These are phyloP conservation scores for barley (Hordeum vulgare) DNA, from an alignment of 176 grass and related monocot species.

Conservation along the genomic window MorexV3_pseudomolecules_assembly NC_058520.1:48834846-48835345, in stretches of 20 bases:
- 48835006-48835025: conserved; percentile 75
- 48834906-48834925: conserved; percentile 86
- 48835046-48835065: neutral
- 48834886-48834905: conserved; percentile 79
- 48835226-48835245: conserved; percentile 98
- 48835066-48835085: conserved; percentile 5
- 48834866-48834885: conserved; percentile 49
- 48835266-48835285: conserved; percentile 90
- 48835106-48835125: conserved; percentile 98
- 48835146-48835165: conserved; percentile 98
- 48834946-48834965: conserved; percentile 77
- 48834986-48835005: conserved; percentile 99
- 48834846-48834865: conserved; percentile 95
- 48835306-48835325: neutral
- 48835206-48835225: conserved; percentile 90
- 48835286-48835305: conserved; percentile 63
- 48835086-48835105: conserved; percentile 52
- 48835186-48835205: conserved; percentile 94
- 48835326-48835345: neutral
- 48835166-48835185: conserved; percentile 91
- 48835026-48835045: conserved; percentile 12
- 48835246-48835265: conserved; percentile 98
- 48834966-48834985: conserved; percentile 88
- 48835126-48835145: conserved; percentile 94
- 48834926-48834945: conserved; percentile 70